These are phyloP conservation scores for Podila epicladia DNA, from an alignment of 192 early-diverging fungal genomes.

Conservation along the genomic window DNA sequence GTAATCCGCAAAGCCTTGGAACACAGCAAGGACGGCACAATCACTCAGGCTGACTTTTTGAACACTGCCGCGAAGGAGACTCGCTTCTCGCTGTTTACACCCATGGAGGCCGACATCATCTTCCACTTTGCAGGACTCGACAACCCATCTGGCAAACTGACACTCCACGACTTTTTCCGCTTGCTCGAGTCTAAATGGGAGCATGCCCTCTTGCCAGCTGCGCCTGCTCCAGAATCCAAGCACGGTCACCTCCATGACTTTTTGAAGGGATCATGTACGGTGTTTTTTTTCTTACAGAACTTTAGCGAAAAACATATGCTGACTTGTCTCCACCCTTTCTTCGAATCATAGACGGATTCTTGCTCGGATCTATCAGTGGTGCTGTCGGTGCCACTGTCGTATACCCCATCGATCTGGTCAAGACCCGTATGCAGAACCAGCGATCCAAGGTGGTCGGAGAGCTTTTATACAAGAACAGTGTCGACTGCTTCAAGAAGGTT, in stretches of 20 bases:
- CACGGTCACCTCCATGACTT: slow-evolving; percentile 35
- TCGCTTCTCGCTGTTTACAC: slow-evolving; percentile 70
- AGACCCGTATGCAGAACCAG: slow-evolving; percentile 99
- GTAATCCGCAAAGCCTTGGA: slow-evolving; percentile 63
- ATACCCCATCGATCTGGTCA: slow-evolving; percentile 98
- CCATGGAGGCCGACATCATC: slow-evolving; percentile 79
- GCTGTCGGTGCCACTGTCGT: slow-evolving; percentile 94
- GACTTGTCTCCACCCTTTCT: neutral
- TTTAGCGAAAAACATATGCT: neutral
- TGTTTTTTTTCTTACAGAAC: too few species aligned
- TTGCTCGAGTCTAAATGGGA: slow-evolving; percentile 66
- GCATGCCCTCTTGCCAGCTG: slow-evolving; percentile 21
- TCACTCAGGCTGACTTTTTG: slow-evolving; percentile 73
- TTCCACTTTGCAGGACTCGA: slow-evolving; percentile 72
- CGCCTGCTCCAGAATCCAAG: slow-evolving; percentile 16
- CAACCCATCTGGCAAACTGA: slow-evolving; percentile 57
- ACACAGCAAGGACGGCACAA: slow-evolving; percentile 56
- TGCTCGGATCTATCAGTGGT: slow-evolving; percentile 92
- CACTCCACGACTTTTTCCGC: slow-evolving; percentile 58
- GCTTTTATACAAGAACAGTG: slow-evolving; percentile 92
- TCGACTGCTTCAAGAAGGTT: slow-evolving; percentile 98
- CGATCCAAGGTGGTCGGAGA: slow-evolving; percentile 89
- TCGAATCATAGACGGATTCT: slow-evolving; percentile 44
- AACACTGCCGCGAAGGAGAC: slow-evolving; percentile 61
- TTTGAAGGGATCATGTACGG: slow-evolving; percentile 46